These are phyloP conservation scores for Xylaria multiplex DNA, from an alignment of 2,329 filamentous ascomycete species.

Conservation along the genomic window DNA sequence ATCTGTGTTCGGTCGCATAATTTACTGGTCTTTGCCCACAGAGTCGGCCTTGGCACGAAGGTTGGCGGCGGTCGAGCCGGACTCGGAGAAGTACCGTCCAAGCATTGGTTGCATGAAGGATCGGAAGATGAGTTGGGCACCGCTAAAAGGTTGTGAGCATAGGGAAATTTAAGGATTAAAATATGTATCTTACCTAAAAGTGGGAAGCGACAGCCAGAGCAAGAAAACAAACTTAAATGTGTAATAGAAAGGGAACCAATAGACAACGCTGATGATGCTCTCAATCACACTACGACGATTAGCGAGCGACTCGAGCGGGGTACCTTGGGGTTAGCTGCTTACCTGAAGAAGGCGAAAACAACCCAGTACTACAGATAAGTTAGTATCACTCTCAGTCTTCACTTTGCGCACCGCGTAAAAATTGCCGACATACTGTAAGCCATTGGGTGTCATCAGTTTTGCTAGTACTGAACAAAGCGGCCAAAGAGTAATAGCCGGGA, in stretches of 20 bases:
- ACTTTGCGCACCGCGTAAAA: constrained; percentile 24
- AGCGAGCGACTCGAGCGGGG: constrained; percentile 31
- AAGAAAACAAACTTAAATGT: constrained; percentile 99
- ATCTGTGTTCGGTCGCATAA: constrained; percentile 23
- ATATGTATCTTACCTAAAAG: constrained; percentile 78
- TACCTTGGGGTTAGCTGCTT: constrained; percentile 37
- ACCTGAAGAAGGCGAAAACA: constrained; percentile 82
- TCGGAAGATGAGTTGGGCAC: constrained; percentile 95
- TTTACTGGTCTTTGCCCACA: constrained; percentile 75
- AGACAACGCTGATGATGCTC: constrained; percentile 84
- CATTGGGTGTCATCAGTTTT: constrained; percentile 86
- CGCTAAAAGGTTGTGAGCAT: constrained; percentile 63
- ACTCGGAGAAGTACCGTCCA: constrained; percentile 83
- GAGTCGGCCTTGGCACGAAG: constrained; percentile 89
- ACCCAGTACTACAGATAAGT: constrained; percentile 77
- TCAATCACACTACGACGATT: constrained; percentile 70
- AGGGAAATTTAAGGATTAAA: constrained; percentile 20
- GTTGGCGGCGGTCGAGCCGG: constrained; percentile 81
- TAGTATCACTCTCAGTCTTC: constrained; percentile 44
- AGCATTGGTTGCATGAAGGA: constrained; percentile 93
- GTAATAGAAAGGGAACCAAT: constrained; percentile 99
- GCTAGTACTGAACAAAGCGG: constrained; percentile 76
- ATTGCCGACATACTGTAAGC: constrained; percentile 69
- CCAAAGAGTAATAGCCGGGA: constrained; percentile 84
- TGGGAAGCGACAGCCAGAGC: constrained; percentile 96